A percentile compares a stretch with the other conserved stretches of the same genome.
phyloP scores from a whole-genome alignment of 352 stramenopile genomes.

The Phytophthora megakarya region DNA sequence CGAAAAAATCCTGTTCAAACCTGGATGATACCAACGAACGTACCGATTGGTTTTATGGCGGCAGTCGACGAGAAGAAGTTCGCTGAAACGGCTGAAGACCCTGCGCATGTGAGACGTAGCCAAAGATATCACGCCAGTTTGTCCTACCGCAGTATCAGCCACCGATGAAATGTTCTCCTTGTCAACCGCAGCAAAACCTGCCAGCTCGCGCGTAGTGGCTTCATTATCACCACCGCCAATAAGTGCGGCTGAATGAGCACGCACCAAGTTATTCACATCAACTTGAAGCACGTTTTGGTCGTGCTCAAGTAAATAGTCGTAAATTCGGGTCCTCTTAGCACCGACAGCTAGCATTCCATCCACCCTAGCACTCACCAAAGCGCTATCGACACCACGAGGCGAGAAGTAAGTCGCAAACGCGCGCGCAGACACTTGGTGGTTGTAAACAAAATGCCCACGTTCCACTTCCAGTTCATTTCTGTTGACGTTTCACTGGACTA shows the following conservation, averaged over 20 bases:
- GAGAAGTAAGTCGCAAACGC: not conserved
- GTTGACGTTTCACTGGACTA: not conserved
- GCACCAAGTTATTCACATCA: conserved; percentile 24
- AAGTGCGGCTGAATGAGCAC: not conserved
- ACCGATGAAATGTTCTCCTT: not conserved
- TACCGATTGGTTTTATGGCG: conserved; percentile 25
- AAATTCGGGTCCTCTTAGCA: conserved; percentile 5
- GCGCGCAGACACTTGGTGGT: not conserved
- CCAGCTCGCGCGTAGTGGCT: not conserved
- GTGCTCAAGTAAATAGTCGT: conserved; percentile 20
- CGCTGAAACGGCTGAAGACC: conserved; percentile 4
- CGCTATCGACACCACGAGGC: conserved; percentile 1
- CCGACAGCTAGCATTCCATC: conserved; percentile 22
- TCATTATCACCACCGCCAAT: conserved; percentile 3
- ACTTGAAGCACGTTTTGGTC: conserved; percentile 30
- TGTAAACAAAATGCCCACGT: conserved; percentile 13
- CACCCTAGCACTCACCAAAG: not conserved
- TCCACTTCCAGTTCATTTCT: conserved; percentile 9
- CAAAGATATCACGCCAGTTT: conserved; percentile 18
- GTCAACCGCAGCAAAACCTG: not conserved
- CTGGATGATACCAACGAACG: not conserved
- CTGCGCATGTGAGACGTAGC: conserved; percentile 5
- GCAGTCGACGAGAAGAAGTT: conserved; percentile 17
- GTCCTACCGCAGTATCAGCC: not conserved
- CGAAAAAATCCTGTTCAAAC: not conserved